These are phyloP conservation scores for Cladorrhinum sp. DNA, from an alignment of 2,329 filamentous ascomycete genomes.

Conservation along the genomic window DNA sequence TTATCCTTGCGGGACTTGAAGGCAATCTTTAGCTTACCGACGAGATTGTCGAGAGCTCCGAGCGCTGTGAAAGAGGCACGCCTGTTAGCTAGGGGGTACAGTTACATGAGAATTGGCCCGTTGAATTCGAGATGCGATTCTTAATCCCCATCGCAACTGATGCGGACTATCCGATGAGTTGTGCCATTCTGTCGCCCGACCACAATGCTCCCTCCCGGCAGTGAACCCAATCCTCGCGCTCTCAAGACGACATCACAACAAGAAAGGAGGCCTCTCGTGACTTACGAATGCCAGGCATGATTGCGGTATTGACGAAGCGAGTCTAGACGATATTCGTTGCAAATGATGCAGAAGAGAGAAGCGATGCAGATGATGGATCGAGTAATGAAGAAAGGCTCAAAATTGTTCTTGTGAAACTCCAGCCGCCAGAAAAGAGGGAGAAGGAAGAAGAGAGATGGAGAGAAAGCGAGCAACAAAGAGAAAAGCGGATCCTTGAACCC, in stretches of 20 bases:
- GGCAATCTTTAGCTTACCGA: conserved; percentile 53
- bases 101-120: background rate
- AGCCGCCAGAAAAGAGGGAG: background rate
- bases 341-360: conserved; percentile 1
- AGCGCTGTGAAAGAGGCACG: conserved; percentile 37
- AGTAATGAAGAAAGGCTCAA: background rate
- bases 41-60: conserved; percentile 52
- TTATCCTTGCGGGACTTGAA: conserved; percentile 49
- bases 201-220: background rate
- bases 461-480: background rate
- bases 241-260: background rate
- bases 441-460: background rate
- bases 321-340: background rate
- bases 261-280: conserved; percentile 28
- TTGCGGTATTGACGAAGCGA: conserved; percentile 29
- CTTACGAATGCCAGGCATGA: conserved; percentile 54
- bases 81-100: background rate
- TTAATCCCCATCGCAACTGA: too few species aligned
- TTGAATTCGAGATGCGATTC: background rate
- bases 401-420: background rate
- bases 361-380: background rate
- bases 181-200: too few species aligned
- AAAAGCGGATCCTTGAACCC: background rate
- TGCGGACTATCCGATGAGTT: too few species aligned
- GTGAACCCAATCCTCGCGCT: background rate